phyloP scores from a whole-genome alignment of 1,284 basidiomycete genomes.

The Leccinum proximum region DNA sequence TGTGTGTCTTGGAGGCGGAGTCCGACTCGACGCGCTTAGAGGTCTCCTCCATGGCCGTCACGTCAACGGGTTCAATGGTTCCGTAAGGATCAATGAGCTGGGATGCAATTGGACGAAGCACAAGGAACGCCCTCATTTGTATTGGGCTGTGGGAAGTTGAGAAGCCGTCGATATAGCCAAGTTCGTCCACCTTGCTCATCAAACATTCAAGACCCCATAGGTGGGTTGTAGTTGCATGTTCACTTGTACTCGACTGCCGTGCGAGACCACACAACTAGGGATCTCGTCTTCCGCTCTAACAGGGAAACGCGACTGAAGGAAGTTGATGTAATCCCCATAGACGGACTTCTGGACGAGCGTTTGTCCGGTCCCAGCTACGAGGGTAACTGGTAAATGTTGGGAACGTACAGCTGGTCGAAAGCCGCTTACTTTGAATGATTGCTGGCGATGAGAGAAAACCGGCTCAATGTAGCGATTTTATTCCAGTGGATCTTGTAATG shows the following conservation, averaged over 20 bases:
- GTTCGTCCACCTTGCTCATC: slow-evolving; percentile 94
- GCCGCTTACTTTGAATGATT: slow-evolving; percentile 62
- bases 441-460: slow-evolving; percentile 69
- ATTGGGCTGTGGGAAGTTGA: slow-evolving; percentile 87
- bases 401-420: slow-evolving; percentile 76
- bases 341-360: slow-evolving; percentile 74
- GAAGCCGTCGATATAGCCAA: slow-evolving; percentile 91
- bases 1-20: slow-evolving; percentile 71
- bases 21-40: slow-evolving; percentile 63
- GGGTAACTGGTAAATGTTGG: slow-evolving; percentile 80
- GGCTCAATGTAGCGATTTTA: slow-evolving; percentile 78
- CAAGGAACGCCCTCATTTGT: slow-evolving; percentile 87
- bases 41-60: slow-evolving; percentile 70
- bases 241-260: slow-evolving; percentile 57
- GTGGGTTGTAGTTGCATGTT: slow-evolving; percentile 57
- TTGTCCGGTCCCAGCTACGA: slow-evolving; percentile 74
- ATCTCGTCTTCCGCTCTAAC: slow-evolving; percentile 59
- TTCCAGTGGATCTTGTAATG: slow-evolving; percentile 77
- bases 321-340: slow-evolving; percentile 74
- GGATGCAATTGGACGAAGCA: too few species aligned
- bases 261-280: slow-evolving; percentile 69
- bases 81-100: slow-evolving; percentile 87
- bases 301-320: slow-evolving; percentile 72
- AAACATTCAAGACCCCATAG: slow-evolving; percentile 80
- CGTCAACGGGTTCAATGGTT: slow-evolving; percentile 80